These are phyloP conservation scores for Colletotrichum lindemuthianum DNA, from an alignment of 2,329 filamentous ascomycete species.

Conservation along the genomic window DNA sequence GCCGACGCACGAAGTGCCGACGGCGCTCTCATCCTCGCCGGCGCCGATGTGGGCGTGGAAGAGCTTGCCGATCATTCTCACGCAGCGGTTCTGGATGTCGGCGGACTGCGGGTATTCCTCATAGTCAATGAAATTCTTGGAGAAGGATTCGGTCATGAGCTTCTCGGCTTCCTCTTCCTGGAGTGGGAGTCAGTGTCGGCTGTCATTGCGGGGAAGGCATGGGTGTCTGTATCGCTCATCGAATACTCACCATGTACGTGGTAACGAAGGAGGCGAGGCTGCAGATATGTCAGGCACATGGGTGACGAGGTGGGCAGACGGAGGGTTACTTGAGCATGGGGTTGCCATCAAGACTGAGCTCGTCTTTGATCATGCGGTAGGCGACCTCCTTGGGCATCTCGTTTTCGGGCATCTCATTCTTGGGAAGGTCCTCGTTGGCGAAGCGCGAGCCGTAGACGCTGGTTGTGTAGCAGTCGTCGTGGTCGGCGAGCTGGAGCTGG, in stretches of 20 bases:
- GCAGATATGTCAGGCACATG: not conserved
- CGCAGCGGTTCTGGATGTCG: conserved; percentile 91
- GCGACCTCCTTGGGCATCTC: conserved; percentile 94
- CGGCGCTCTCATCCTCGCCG: conserved; percentile 67
- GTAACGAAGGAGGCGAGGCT: conserved; percentile 94
- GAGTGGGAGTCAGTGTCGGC: conserved; percentile 25
- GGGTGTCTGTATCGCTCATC: conserved; percentile 15
- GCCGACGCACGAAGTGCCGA: conserved; percentile 90
- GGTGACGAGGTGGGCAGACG: not conserved
- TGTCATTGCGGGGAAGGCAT: not conserved
- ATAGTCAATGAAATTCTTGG: conserved; percentile 96
- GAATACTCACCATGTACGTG: conserved; percentile 83
- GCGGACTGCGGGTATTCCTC: conserved; percentile 85
- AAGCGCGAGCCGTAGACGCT: conserved; percentile 91
- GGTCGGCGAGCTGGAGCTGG: conserved; percentile 56
- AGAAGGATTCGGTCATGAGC: conserved; percentile 91
- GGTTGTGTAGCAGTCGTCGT: conserved; percentile 72
- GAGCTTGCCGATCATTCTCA: conserved; percentile 88
- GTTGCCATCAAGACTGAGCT: conserved; percentile 90
- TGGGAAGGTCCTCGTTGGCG: conserved; percentile 82
- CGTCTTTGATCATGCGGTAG: conserved; percentile 97
- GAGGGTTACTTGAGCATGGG: conserved; percentile 79
- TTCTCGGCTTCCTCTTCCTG: conserved; percentile 95
- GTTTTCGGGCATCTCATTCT: conserved; percentile 84
- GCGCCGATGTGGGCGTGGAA: conserved; percentile 78